These are phyloP conservation scores for Solanum clarkiae DNA, from an alignment of 257 asterid species.

Conservation along the genomic window DNA sequence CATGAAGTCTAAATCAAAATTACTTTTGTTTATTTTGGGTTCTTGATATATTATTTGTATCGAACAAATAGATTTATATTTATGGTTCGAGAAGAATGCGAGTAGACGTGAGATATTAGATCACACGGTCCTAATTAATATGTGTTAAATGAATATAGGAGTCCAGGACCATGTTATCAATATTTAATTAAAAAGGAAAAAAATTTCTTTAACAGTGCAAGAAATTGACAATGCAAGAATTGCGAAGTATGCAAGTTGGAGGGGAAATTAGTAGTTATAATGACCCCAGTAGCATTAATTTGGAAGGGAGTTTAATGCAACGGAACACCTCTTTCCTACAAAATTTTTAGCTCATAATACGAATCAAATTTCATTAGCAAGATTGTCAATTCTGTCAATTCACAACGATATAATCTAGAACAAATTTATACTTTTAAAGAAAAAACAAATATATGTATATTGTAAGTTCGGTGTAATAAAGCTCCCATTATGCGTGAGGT, in stretches of 20 bases:
- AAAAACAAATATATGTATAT: too few relatives aligned
- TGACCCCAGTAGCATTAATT: background rate
- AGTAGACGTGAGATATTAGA: background rate
- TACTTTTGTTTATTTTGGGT: background rate
- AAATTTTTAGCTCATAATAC: background rate
- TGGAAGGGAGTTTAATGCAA: background rate
- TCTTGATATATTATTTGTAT: background rate
- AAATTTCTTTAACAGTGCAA: background rate
- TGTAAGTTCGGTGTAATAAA: too few relatives aligned
- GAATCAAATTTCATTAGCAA: background rate
- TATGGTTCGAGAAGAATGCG: background rate
- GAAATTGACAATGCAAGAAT: background rate
- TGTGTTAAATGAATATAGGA: background rate
- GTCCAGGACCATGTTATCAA: background rate
- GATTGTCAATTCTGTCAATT: background rate
- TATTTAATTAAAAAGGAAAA: background rate
- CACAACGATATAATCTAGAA: background rate
- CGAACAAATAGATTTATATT: background rate
- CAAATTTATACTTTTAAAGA: background rate
- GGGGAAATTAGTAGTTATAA: background rate
- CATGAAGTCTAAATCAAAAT: background rate
- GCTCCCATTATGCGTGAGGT: too few relatives aligned
- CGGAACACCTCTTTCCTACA: background rate
- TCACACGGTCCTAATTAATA: background rate
- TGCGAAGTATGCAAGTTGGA: background rate